Percentiles rank a stretch among this genome's conserved stretches.
Conservation (phyloP, 2,329 filamentous ascomycete species). For the Cadophora sp. region DNA sequence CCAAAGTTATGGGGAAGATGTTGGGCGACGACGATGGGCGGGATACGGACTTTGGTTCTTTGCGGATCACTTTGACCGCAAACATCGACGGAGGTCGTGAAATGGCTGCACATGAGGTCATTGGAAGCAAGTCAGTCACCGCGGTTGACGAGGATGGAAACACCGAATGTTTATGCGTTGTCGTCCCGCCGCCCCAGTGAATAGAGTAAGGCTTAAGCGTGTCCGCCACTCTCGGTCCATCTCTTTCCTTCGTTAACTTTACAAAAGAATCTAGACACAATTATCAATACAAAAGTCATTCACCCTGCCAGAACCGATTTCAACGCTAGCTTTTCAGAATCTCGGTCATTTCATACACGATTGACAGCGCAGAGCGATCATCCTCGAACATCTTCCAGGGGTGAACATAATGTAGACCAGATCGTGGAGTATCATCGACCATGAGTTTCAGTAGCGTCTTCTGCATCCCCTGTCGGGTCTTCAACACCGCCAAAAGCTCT, state of each 20-base stretch:
- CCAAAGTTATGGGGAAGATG: constrained; percentile 3
- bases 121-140: not conserved
- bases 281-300: not conserved
- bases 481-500: not conserved
- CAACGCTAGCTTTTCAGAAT: not conserved
- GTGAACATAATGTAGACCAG: not conserved
- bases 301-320: not conserved
- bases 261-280: not conserved
- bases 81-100: not conserved
- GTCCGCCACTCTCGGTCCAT: not conserved
- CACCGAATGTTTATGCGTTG: not conserved
- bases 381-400: not conserved
- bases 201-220: not conserved
- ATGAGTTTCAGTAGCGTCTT: not conserved
- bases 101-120: not conserved
- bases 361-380: not conserved
- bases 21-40: not conserved
- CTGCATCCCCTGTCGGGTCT: constrained; percentile 2
- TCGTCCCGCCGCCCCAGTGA: not conserved
- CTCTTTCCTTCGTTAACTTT: not conserved
- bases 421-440: not conserved
- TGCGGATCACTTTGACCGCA: not conserved
- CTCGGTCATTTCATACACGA: not conserved
- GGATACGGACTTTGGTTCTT: not conserved
- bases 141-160: constrained; percentile 2